Evolutionary conservation across 225 moss, liverwort and hornwort species (phyloP).

Genomic region (Anthoceros angustus): DNA sequence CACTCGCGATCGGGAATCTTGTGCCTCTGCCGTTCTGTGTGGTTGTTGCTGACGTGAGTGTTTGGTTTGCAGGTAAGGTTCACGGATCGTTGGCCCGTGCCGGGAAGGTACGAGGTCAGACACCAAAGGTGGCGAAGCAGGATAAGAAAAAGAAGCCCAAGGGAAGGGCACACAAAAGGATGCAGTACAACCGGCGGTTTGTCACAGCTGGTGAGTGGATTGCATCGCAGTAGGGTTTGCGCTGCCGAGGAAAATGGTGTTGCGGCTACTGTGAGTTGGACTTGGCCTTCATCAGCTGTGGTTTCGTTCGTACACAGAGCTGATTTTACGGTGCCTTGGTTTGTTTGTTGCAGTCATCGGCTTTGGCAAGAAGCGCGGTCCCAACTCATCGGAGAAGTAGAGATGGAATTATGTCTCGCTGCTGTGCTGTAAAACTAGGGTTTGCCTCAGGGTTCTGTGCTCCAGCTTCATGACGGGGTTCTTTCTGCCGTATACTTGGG

Average conservation of each 20-base stretch:
- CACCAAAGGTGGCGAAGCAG: slow-evolving; percentile 64
- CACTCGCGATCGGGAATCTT: too few species aligned
- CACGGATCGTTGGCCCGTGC: slow-evolving; percentile 74
- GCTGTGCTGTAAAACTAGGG: too few species aligned
- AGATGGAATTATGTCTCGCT: slow-evolving; percentile 1
- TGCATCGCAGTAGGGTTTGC: too few species aligned
- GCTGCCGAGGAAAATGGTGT: too few species aligned
- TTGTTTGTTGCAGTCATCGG: slow-evolving; percentile 35
- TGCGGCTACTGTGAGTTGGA: neutral
- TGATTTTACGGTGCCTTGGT: neutral
- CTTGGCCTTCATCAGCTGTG: neutral
- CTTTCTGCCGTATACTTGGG: too few species aligned
- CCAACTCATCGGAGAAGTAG: slow-evolving; percentile 67
- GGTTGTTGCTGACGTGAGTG: too few species aligned
- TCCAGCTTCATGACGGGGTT: too few species aligned
- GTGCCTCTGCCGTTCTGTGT: too few species aligned
- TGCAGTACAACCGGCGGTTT: slow-evolving; percentile 67
- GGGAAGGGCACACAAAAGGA: slow-evolving; percentile 66
- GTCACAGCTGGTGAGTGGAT: slow-evolving; percentile 42
- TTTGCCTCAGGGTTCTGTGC: too few species aligned
- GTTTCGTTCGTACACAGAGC: neutral
- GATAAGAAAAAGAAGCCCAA: slow-evolving; percentile 79
- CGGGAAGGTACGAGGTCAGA: slow-evolving; percentile 72
- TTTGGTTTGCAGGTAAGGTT: slow-evolving; percentile 45
- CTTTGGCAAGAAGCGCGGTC: slow-evolving; percentile 69